A percentile compares a stretch with the other conserved stretches of the same genome.
These are phyloP conservation scores for Sporothrix euskadiensis DNA, from an alignment of 2,329 filamentous ascomycete species.

Conservation along the genomic window DNA sequence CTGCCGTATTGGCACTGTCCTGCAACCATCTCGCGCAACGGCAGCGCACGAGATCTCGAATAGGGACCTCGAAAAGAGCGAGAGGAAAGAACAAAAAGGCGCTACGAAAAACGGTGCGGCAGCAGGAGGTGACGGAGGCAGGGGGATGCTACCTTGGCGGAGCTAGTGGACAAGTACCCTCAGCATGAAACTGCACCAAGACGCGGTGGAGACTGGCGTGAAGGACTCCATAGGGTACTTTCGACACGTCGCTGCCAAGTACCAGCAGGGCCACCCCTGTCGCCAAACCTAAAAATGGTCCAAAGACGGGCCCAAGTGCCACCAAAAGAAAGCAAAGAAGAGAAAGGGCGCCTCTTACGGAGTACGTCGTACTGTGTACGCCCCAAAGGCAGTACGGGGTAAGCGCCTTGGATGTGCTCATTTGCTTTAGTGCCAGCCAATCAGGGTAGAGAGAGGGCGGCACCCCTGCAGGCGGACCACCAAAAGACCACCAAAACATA, in stretches of 20 bases:
- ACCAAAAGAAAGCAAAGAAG: neutral
- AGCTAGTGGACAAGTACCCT: constrained; percentile 19
- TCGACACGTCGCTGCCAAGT: neutral
- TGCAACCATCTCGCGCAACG: neutral
- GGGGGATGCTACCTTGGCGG: constrained; percentile 1
- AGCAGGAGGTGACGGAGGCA: neutral
- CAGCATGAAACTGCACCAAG: constrained; percentile 20
- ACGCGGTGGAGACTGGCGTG: neutral
- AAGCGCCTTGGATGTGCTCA: constrained; percentile 23
- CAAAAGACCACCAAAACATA: no score
- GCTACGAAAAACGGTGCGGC: neutral
- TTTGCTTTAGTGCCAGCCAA: constrained; percentile 15
- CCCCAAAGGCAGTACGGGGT: neutral
- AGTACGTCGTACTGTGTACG: no score
- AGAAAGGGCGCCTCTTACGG: neutral
- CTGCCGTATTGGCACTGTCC: neutral
- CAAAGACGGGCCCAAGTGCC: neutral
- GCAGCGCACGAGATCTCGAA: neutral
- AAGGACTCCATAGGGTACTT: neutral
- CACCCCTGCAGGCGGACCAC: neutral
- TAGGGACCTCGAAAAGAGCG: neutral
- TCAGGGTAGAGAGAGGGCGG: neutral
- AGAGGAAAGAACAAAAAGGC: neutral
- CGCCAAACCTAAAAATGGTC: constrained; percentile 3
- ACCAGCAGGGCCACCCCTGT: neutral